These are phyloP conservation scores for Sugiyamaella sp. DNA, from an alignment of 1,139 yeast genomes.

Conservation along the genomic window DNA sequence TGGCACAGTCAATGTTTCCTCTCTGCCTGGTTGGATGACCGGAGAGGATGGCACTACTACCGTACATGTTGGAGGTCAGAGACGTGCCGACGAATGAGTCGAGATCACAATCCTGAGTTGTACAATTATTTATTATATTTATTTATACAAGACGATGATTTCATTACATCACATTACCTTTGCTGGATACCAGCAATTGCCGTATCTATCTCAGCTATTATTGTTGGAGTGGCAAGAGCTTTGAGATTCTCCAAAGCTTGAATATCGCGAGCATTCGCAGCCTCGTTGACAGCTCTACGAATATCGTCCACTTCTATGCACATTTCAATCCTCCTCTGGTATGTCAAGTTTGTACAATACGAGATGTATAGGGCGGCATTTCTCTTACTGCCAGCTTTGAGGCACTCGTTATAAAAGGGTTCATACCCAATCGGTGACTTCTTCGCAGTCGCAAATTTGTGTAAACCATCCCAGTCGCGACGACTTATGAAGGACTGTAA, in stretches of 20 bases:
- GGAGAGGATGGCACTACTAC: slow-evolving; percentile 66
- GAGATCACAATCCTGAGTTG: neutral
- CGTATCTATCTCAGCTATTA: slow-evolving; percentile 37
- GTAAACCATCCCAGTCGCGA: slow-evolving; percentile 66
- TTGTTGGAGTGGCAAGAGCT: slow-evolving; percentile 41
- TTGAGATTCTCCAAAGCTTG: slow-evolving; percentile 47
- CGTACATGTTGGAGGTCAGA: slow-evolving; percentile 44
- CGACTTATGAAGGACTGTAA: slow-evolving; percentile 55
- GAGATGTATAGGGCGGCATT: slow-evolving; percentile 49
- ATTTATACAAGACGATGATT: slow-evolving; percentile 3
- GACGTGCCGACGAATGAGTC: slow-evolving; percentile 28
- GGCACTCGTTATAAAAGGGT: slow-evolving; percentile 59
- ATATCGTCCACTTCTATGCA: slow-evolving; percentile 58
- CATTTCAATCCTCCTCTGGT: slow-evolving; percentile 52
- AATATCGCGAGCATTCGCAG: slow-evolving; percentile 57
- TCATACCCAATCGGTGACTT: slow-evolving; percentile 77
- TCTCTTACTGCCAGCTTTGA: slow-evolving; percentile 52
- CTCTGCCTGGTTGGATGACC: slow-evolving; percentile 74
- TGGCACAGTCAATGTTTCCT: slow-evolving; percentile 55
- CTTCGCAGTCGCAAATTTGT: slow-evolving; percentile 49
- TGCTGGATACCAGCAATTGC: slow-evolving; percentile 18
- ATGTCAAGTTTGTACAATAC: slow-evolving; percentile 42
- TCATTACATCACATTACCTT: slow-evolving; percentile 1
- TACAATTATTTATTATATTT: neutral
- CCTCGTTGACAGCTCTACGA: slow-evolving; percentile 62